Percentiles rank a stretch among this genome's conserved stretches.
These are phyloP conservation scores for Fusarium sp. DNA, from an alignment of 2,329 filamentous ascomycete species.

Conservation along the genomic window DNA sequence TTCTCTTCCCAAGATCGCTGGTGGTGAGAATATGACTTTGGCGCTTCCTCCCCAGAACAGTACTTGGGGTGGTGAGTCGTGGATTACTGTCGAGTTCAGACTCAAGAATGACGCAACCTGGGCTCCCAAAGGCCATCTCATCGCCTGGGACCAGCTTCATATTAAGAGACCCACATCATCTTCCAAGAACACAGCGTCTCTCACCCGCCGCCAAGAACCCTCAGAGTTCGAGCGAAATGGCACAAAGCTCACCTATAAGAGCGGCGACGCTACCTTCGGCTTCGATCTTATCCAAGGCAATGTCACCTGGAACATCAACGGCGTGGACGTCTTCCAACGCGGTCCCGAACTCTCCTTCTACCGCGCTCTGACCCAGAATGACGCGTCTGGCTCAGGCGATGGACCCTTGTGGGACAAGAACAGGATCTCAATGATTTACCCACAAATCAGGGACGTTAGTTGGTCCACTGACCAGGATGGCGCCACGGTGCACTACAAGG, in stretches of 20 bases:
- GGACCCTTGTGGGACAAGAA: conserved; percentile 7
- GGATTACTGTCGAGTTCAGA: conserved; percentile 16
- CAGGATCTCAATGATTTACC: conserved; percentile 8
- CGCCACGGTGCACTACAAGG: conserved; percentile 1
- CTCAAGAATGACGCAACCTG: not conserved
- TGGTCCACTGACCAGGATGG: not conserved
- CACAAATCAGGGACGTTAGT: conserved; percentile 1
- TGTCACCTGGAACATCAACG: conserved; percentile 6
- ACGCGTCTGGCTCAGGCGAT: conserved; percentile 3
- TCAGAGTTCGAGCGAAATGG: not conserved
- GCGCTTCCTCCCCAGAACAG: fast-evolving
- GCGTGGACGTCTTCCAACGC: not conserved
- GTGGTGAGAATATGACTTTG: not conserved
- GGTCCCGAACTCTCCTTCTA: conserved; percentile 18
- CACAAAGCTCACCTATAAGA: not conserved
- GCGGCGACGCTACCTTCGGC: not conserved
- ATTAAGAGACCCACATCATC: not conserved
- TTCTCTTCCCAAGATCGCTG: not conserved
- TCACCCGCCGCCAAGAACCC: not conserved
- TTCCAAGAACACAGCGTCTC: fast-evolving
- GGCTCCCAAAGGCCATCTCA: conserved; percentile 3
- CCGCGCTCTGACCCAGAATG: conserved; percentile 12
- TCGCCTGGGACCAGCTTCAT: conserved; percentile 27
- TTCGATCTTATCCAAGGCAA: conserved; percentile 12
- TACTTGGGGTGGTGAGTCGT: not conserved